Percentiles rank a stretch among this genome's conserved stretches.
phyloP scores from a whole-genome alignment of 768 basidiomycete species.

The Tulasnella sp. region DNA sequence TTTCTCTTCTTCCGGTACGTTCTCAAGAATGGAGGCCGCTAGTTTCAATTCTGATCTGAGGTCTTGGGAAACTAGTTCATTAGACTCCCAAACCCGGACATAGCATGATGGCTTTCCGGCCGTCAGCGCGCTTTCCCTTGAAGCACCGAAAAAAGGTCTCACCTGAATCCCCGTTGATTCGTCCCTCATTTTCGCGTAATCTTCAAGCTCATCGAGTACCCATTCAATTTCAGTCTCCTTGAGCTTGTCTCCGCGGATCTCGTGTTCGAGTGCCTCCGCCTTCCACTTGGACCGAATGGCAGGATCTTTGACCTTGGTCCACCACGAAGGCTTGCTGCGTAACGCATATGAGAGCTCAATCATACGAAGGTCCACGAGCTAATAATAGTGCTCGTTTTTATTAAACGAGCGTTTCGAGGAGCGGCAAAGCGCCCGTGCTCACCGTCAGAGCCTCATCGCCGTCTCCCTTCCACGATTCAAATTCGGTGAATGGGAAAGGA shows the following conservation, averaged over 20 bases:
- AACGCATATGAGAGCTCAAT: too few relatives aligned
- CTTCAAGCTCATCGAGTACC: too few relatives aligned
- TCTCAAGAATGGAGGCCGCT: not conserved
- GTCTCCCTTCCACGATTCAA: not conserved
- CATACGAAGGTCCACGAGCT: slow-evolving; percentile 15
- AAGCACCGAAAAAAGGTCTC: too few relatives aligned
- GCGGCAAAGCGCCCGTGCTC: not conserved
- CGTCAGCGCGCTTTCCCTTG: too few relatives aligned
- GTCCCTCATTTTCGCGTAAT: too few relatives aligned
- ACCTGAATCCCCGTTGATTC: slow-evolving; percentile 7
- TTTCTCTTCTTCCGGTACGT: too few relatives aligned
- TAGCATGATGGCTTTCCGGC: not conserved
- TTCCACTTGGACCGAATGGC: too few relatives aligned
- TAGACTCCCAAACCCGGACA: not conserved
- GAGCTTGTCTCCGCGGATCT: too few relatives aligned
- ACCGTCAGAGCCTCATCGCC: not conserved
- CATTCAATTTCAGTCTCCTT: too few relatives aligned
- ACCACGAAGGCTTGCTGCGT: too few relatives aligned
- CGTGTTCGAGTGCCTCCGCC: too few relatives aligned
- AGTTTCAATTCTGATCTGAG: not conserved
- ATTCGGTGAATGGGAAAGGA: not conserved
- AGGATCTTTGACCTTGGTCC: too few relatives aligned
- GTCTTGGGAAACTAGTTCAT: not conserved
- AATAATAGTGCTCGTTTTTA: not conserved
- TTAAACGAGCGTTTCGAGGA: not conserved